Evolutionary conservation across 805 yeast species (phyloP), one percentile per base, ranked within the genome.

Genomic region (Candida oleophila): DNA sequence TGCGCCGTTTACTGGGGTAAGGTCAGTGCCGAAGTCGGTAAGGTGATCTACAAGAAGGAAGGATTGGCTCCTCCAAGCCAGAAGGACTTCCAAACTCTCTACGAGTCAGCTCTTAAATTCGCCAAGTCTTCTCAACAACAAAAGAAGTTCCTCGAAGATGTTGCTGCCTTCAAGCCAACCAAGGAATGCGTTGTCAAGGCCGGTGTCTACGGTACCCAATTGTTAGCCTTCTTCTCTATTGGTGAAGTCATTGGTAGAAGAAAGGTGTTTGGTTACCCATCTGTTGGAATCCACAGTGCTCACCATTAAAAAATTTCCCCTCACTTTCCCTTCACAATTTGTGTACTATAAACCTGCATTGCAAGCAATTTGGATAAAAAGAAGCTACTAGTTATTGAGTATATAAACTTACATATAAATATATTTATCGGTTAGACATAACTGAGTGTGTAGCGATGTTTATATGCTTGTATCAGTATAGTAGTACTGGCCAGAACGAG

Each of bases 231-330:
- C 66, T 94, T 90, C 73, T 82, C 97, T 22, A 77, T 92, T 41
- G 99, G 99, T 66, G 99, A 94, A 79, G 82, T 91, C 57, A 78
- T 94, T 62, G 99, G 99, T 64, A 89, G 98, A 79, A 87, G 98
- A 78, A 82, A 87, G 62, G 59, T 94, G 50, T 87, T 90, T 62
- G 97, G 97, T 57, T 92, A 94, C 78, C 87, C 88, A 62, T 61
- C 77, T 15, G 77, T 69, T 56, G 83, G 81, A 51, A 81, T 78
- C 66, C 59, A 60, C 41, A 11, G 30, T 25, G 30, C 30, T 25
- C 30, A 25, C 11, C 30, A 25, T 25, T 25, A 25, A 25, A 25
- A 5, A 25, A 11, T 7, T 7, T 11, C 5, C 5, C 48, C 44
- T 33, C 30, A 25, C 9, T 7, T 7, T 11, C 5, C 5, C 48